Evolutionary conservation across 352 stramenopile genomes (phyloP), one percentile per base, ranked within the genome.

Genomic region (Phytophthora melonis): DNA sequence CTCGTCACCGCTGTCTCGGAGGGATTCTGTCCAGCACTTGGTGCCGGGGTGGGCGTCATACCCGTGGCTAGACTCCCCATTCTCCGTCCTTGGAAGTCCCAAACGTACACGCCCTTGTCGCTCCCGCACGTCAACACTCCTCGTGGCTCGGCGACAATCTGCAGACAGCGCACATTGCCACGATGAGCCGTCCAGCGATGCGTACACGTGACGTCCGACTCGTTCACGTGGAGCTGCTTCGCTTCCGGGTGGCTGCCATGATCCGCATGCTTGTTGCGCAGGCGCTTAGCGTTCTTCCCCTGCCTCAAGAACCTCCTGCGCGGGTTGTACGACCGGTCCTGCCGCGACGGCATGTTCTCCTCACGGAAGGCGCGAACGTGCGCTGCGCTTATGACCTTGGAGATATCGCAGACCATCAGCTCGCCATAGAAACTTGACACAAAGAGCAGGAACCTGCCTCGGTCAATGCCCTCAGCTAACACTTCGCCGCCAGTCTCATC

Each of bases 301-400:
- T 93, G 83, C 8, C 88, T 75, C 41, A 92, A 69, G 58, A 93
- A 93, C 0, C 88, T 79, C 0, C 88, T 79, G 6, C 86, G 82
- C 19, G 88, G 88, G 36, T 93, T 93, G 66, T 95, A 95, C 18
- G 88, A 84, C 10, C 86, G 68, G 41, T 83, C 69, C 27, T 92
- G 75, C 16, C 80, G 81, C 13, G 75, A 88, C 3, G 84, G 82
- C 41, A 93, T 72, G 18, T 80, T 91, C 45, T 91, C 79, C 21
- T 91, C 78, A 0, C 82, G 75, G 23, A 92, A 84, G 0, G 88
- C 85, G 19, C 80, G 80, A 7, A 88, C 74, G 8, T 80, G 64
- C 0, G 78, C 75, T 18, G 71, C 63, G 2, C 60, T 18, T 30
- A 95, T 87, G 5, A 88, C 68, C 7, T 80, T 67, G 5, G 84